A percentile compares a stretch with the other conserved stretches of the same genome.
These are phyloP conservation scores for Talaromyces sp. DNA, from an alignment of 2,329 filamentous ascomycete genomes.

Conservation along the genomic window DNA sequence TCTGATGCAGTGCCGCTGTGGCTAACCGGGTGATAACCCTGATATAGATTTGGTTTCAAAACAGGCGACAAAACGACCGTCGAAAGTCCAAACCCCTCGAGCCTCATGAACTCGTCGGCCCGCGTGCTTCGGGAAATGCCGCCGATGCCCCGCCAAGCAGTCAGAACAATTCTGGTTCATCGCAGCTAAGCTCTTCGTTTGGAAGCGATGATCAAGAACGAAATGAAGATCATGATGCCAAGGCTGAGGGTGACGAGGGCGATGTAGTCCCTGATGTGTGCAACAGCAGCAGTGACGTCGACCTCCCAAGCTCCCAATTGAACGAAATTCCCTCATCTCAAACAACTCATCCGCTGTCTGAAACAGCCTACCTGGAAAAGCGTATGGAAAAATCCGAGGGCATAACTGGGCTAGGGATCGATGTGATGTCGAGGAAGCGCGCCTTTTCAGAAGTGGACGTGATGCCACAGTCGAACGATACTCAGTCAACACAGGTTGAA, in stretches of 20 bases:
- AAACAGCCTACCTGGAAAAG: not conserved
- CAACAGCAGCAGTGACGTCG: not conserved
- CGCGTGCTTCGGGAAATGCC: conserved; percentile 22
- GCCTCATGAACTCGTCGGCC: conserved; percentile 62
- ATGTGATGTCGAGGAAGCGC: conserved; percentile 28
- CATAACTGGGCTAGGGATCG: conserved; percentile 4
- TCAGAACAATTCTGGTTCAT: conserved; percentile 22
- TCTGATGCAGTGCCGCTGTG: not conserved
- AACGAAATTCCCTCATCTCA: not conserved
- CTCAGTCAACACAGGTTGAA: conserved; percentile 1
- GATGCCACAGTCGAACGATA: not conserved
- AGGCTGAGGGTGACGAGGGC: not conserved
- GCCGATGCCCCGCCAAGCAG: conserved; percentile 19
- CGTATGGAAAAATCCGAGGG: not conserved
- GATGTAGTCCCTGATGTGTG: not conserved
- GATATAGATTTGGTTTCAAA: conserved; percentile 91
- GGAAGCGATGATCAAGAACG: conserved; percentile 18
- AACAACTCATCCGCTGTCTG: not conserved
- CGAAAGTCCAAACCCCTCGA: conserved; percentile 80
- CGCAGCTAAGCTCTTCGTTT: conserved; percentile 24
- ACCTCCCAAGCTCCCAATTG: not conserved
- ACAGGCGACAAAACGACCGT: conserved; percentile 85
- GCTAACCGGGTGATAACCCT: not conserved
- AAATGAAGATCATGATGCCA: not conserved
- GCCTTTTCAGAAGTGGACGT: conserved; percentile 24